Percentiles rank a stretch among this genome's conserved stretches.
phyloP scores from a whole-genome alignment of 345 rosid genomes.

The Pelargonium nanum region DNA sequence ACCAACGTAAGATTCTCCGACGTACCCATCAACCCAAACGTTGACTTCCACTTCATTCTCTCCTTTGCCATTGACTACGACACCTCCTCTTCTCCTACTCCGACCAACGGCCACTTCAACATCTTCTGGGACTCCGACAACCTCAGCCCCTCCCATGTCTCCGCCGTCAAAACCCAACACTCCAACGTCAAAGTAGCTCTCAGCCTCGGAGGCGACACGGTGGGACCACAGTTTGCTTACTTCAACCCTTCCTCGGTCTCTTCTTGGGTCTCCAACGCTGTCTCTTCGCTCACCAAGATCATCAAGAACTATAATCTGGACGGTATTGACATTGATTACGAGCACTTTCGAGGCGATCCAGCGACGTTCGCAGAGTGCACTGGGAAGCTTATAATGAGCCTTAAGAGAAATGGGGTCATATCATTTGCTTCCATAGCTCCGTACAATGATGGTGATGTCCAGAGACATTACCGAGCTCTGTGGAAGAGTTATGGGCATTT shows the following conservation, averaged over 20 bases:
- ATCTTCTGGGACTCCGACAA: constrained; percentile 27
- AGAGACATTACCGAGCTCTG: constrained; percentile 15
- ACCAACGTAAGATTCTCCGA: constrained; percentile 22
- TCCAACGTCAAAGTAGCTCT: constrained; percentile 28
- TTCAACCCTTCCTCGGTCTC: constrained; percentile 23
- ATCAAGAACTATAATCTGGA: constrained; percentile 24
- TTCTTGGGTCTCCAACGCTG: constrained; percentile 32
- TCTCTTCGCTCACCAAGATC: constrained; percentile 27
- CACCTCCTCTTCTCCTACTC: constrained; percentile 16
- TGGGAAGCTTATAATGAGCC: constrained; percentile 17
- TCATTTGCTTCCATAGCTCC: constrained; percentile 18
- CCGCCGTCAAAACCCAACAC: constrained; percentile 19
- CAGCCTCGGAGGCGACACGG: constrained; percentile 30
- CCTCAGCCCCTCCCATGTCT: constrained; percentile 24
- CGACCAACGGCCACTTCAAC: constrained; percentile 31
- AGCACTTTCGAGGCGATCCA: constrained; percentile 35
- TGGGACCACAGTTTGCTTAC: constrained; percentile 9
- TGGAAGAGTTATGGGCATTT: constrained; percentile 14
- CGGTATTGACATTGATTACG: constrained; percentile 32
- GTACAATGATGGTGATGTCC: constrained; percentile 8
- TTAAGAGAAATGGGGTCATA: constrained; percentile 13
- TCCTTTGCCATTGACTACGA: constrained; percentile 33
- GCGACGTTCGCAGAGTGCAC: constrained; percentile 24
- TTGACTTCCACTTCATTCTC: constrained; percentile 34
- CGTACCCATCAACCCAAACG: constrained; percentile 22